Evolutionary conservation across 495 filamentous ascomycete genomes (phyloP), one percentile per base, ranked within the genome.

Genomic region (Xylaria castorea): DNA sequence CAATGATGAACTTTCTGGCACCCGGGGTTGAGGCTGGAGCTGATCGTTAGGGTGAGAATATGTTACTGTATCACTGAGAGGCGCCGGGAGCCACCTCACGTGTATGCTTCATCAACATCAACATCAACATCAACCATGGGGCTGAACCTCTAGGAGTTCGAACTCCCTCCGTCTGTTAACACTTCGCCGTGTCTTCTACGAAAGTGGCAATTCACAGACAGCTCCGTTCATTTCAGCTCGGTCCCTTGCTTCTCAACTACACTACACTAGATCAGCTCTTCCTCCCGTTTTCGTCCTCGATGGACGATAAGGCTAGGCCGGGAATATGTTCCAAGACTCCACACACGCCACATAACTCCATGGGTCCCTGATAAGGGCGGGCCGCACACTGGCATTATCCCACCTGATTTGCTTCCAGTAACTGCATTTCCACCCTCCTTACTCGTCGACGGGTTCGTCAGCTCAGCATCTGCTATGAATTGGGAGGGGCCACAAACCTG

Each of bases 291-390:
- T 55, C 8, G 25, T 12, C 14, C 6, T 46, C 25, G 36, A 42
- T 0, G 25, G 16, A 68, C 48, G 66, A 68, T 68, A 68, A 68
- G 66, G 50, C 66, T 68, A 68, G 22, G 66, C 66, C 66, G 50
- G 66, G 50, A 22, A 68, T 30, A 55, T 42, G 22, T 40, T 57
- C 66, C 36, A 68, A 22, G 38, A 64, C 61, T 64, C 66, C 66
- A 38, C 30, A 57, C 34, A 30, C 46, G 65, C 44, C 48, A 67
- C 27, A 14, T 38, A 32, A 48, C 20, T 27, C 32, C 50, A 27
- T 51, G 50, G 50, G n/a, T 34, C 50, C 4, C 34, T 57, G 66
- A 68, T 68, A 68, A 68, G 66, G 66, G 66, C 50, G 66, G 66
- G 66, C 36, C 30, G 25, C 12, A 40, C 11, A n/a, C 50, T 16